phyloP scores from a whole-genome alignment of 108 stramenopile species.

The Seminavis robusta region DNA sequence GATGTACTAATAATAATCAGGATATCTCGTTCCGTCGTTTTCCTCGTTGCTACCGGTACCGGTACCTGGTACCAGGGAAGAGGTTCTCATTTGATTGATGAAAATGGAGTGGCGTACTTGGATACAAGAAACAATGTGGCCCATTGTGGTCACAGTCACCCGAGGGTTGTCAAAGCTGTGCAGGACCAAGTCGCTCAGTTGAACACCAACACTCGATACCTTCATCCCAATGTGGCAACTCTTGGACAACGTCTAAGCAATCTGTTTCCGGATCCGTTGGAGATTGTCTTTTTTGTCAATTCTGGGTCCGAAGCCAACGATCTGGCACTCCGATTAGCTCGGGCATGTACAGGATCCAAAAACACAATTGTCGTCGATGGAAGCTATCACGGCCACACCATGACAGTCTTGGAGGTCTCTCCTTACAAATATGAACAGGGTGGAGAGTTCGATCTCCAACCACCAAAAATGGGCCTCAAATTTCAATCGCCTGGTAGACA shows the following conservation, averaged over 20 bases:
- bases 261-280: constrained; percentile 58
- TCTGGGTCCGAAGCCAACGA: constrained; percentile 97
- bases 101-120: constrained; percentile 60
- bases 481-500: constrained; percentile 31
- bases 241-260: constrained; percentile 61
- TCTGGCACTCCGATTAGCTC: constrained; percentile 90
- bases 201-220: constrained; percentile 93
- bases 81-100: constrained; percentile 58
- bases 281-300: constrained; percentile 90
- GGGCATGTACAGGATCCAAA: constrained; percentile 50
- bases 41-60: not conserved
- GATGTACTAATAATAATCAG: not conserved
- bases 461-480: constrained; percentile 3
- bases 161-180: constrained; percentile 64
- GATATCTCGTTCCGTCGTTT: not conserved
- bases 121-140: constrained; percentile 94
- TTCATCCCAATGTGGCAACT: constrained; percentile 77
- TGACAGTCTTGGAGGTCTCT: constrained; percentile 71
- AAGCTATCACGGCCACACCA: constrained; percentile 95
- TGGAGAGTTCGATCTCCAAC: constrained; percentile 31
- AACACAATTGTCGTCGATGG: constrained; percentile 77
- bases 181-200: constrained; percentile 55
- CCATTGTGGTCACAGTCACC: constrained; percentile 83
- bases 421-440: constrained; percentile 92
- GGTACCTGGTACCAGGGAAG: constrained; percentile 17